Percentiles rank a stretch among this genome's conserved stretches.
Evolutionary conservation across 2,329 filamentous ascomycete genomes (phyloP).

Genomic region (Claviceps africana): DNA sequence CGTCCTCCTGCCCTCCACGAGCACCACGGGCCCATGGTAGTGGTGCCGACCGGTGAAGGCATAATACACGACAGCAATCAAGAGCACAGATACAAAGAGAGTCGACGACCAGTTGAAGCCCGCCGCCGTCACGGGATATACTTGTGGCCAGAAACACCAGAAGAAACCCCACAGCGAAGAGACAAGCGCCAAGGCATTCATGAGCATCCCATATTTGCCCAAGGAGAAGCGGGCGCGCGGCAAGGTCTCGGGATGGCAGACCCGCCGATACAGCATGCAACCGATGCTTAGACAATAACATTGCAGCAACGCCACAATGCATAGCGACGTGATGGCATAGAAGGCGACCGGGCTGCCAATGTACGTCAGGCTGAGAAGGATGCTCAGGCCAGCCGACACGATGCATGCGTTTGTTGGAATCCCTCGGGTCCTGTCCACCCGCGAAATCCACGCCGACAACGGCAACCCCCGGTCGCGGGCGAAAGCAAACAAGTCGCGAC

Average conservation of each 20-base stretch:
- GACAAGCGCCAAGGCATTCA: slow-evolving; percentile 5
- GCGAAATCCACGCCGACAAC: background rate
- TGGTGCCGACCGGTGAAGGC: slow-evolving; percentile 1
- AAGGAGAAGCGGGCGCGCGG: slow-evolving; percentile 6
- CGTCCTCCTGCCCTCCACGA: slow-evolving; percentile 7
- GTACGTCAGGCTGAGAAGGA: slow-evolving; percentile 7
- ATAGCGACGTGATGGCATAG: slow-evolving; percentile 9
- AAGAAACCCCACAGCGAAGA: slow-evolving; percentile 7
- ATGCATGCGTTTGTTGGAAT: slow-evolving; percentile 8
- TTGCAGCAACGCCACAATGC: slow-evolving; percentile 6
- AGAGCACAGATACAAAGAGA: slow-evolving; percentile 3
- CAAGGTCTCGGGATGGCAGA: slow-evolving; percentile 6
- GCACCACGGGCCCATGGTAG: slow-evolving; percentile 6
- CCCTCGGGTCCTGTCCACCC: background rate
- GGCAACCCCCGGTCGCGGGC: slow-evolving; percentile 5
- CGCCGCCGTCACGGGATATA: slow-evolving; percentile 2
- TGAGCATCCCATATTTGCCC: slow-evolving; percentile 6
- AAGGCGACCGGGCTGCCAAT: slow-evolving; percentile 9
- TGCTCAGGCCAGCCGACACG: background rate
- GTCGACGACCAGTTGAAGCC: slow-evolving; percentile 8
- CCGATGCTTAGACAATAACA: slow-evolving; percentile 9
- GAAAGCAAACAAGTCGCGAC: slow-evolving; percentile 5
- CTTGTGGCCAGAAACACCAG: slow-evolving; percentile 9
- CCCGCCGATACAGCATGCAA: slow-evolving; percentile 7
- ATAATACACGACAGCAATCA: slow-evolving; percentile 6